A percentile compares a stretch with the other conserved stretches of the same genome.
These are phyloP conservation scores for Gossypium davidsonii DNA, from an alignment of 441 rosid species.

Conservation along the genomic window DNA sequence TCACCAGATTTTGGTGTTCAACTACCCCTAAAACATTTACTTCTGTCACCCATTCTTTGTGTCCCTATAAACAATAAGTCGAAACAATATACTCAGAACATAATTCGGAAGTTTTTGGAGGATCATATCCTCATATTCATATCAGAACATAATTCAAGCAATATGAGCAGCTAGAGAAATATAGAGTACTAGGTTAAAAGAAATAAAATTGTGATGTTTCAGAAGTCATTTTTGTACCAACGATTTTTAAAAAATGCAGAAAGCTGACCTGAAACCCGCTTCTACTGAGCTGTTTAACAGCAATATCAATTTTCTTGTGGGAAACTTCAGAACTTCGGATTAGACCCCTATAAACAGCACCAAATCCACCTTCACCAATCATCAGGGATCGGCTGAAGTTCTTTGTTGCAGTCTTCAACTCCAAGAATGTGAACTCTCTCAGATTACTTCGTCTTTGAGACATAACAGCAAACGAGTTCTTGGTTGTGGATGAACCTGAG, in stretches of 20 bases:
- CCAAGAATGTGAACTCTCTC: conserved; percentile 43
- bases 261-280: conserved; percentile 73
- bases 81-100: neutral
- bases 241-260: neutral
- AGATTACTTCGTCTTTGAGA: conserved; percentile 65
- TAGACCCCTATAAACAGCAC: conserved; percentile 50
- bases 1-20: conserved; percentile 70
- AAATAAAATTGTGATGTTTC: neutral
- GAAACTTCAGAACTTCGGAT: conserved; percentile 43
- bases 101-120: too few relatives aligned
- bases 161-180: too few relatives aligned
- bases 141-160: too few relatives aligned
- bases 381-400: conserved; percentile 59
- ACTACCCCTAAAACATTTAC: conserved; percentile 63
- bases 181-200: too few relatives aligned
- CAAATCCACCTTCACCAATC: conserved; percentile 75
- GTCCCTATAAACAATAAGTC: conserved; percentile 39
- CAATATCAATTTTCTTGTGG: conserved; percentile 57
- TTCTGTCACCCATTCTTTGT: conserved; percentile 76
- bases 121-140: too few relatives aligned
- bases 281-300: conserved; percentile 79
- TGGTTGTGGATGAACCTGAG: conserved; percentile 42
- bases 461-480: conserved; percentile 54
- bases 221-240: neutral
- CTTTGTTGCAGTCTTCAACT: conserved; percentile 55